A percentile compares a stretch with the other conserved stretches of the same genome.
These are phyloP conservation scores for Phytophthora podocarpi DNA, from an alignment of 352 stramenopile genomes.

Conservation along the genomic window DNA sequence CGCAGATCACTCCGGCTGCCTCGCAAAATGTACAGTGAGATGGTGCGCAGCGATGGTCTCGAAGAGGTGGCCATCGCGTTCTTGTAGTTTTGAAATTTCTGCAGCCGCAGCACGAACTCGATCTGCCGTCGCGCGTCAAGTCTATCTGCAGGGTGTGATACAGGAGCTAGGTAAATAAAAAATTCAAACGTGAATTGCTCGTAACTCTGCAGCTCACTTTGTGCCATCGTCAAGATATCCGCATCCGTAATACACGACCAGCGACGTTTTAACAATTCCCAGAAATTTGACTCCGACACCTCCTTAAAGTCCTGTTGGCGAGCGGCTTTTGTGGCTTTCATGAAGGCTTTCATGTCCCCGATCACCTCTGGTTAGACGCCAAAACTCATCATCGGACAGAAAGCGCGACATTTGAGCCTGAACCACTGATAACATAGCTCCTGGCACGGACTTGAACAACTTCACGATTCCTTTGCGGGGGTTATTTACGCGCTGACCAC, in stretches of 20 bases:
- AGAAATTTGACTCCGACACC: background rate
- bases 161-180: slow-evolving; percentile 10
- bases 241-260: background rate
- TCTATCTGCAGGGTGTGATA: background rate
- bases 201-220: background rate
- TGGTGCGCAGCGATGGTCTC: background rate
- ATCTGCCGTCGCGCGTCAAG: slow-evolving; percentile 1
- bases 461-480: no score
- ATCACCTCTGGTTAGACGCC: background rate
- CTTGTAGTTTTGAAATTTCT: background rate
- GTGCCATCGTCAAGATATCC: background rate
- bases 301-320: slow-evolving; percentile 11
- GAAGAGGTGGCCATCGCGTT: background rate
- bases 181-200: slow-evolving; percentile 12
- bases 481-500: no score
- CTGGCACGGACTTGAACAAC: no score
- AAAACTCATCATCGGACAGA: no score
- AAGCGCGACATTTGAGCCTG: no score
- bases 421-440: no score
- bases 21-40: background rate
- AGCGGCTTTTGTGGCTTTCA: slow-evolving; percentile 14
- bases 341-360: background rate
- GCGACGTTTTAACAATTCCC: background rate
- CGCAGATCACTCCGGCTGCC: background rate
- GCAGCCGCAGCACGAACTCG: background rate